Base-by-base conservation (phyloP, 1,284 basidiomycete species). In the Austroboletus niveus region DNA sequence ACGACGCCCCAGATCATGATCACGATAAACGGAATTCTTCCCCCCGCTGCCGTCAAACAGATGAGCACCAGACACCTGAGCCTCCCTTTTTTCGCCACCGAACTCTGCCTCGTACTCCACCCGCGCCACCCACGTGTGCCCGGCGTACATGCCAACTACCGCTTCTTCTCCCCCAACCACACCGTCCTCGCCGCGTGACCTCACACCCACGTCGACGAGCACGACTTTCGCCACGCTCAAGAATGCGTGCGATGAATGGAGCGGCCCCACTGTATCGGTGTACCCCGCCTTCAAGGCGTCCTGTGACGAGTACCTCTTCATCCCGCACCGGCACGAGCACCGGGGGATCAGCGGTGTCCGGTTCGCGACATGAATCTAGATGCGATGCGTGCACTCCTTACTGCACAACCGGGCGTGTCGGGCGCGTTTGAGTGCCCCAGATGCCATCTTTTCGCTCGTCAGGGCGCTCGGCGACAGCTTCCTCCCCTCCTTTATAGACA, bases 271-370 rank as follows among this genome's bases (percentile, higher is more conserved):
- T 27, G 5, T 46, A 20, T 60, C 62, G 1, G 22, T 64, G 94
- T n/a, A 93, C 72, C 81, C 85, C 1, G 72, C 77, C 0, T 93
- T 94, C 81, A 98, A 98, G 70, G 76, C 80, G 57, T 97, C 93
- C 88, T 98, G 94, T 75, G 96, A 98, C 74, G 83, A 91, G 65
- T 98, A 98, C 75, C 97, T 99, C 73, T 87, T 77, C 73, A 87
- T 98, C 63, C 80, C 89, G 3, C 94, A 98, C 69, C 85, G 94
- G 30, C 73, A 75, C 29, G 95, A 98, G 73, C 74, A 84, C 3
- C 83, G 95, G n/a, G 96, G 96, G 3, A 74, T 99, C 44, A 96
- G 96, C 24, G 95, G 95, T 1, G 81, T 99, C 59, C 98, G 98
- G 75, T 97, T 97, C 69, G 95, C 70, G 91, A 95, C 69, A 79